Percentiles rank a stretch among this genome's conserved stretches.
phyloP scores from a whole-genome alignment of 176 grass and related monocot species.

The Aechmea fasciata region DNA sequence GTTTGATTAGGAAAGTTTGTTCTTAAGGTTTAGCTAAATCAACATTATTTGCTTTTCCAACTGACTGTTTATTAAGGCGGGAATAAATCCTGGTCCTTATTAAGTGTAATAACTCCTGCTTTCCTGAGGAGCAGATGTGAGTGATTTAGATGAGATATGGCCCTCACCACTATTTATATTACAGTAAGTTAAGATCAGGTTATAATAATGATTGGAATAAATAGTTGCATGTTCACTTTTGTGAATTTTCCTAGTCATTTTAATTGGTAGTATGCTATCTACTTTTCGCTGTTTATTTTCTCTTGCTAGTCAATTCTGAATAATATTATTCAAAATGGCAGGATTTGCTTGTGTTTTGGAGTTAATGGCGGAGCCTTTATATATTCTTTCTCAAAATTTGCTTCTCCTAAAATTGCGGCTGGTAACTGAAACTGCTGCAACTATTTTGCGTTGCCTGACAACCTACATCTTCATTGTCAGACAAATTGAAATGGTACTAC shows the following conservation, averaged over 20 bases:
- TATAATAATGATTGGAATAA: neutral
- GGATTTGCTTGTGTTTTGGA: constrained; percentile 93
- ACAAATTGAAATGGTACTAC: constrained; percentile 54
- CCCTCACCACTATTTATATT: neutral
- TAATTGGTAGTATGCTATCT: neutral
- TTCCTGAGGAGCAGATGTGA: neutral
- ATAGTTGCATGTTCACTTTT: neutral
- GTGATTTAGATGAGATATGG: neutral
- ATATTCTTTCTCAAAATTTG: constrained; percentile 92
- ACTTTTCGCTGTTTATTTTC: constrained; percentile 1
- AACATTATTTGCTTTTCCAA: neutral
- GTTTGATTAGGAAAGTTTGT: no score
- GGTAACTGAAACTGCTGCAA: constrained; percentile 68
- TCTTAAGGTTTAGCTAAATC: no score
- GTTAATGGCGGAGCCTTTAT: constrained; percentile 83
- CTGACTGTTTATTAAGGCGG: neutral
- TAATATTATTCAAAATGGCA: constrained; percentile 40
- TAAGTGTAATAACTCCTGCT: neutral
- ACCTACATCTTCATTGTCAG: constrained; percentile 67
- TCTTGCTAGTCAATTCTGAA: constrained; percentile 1
- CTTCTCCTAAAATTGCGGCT: constrained; percentile 72
- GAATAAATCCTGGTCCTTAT: neutral
- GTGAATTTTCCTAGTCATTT: neutral
- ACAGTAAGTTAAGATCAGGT: neutral
- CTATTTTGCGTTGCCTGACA: constrained; percentile 67